Evolutionary conservation across 1,139 yeast species (phyloP).

Genomic region (Kodamaea arcana): DNA sequence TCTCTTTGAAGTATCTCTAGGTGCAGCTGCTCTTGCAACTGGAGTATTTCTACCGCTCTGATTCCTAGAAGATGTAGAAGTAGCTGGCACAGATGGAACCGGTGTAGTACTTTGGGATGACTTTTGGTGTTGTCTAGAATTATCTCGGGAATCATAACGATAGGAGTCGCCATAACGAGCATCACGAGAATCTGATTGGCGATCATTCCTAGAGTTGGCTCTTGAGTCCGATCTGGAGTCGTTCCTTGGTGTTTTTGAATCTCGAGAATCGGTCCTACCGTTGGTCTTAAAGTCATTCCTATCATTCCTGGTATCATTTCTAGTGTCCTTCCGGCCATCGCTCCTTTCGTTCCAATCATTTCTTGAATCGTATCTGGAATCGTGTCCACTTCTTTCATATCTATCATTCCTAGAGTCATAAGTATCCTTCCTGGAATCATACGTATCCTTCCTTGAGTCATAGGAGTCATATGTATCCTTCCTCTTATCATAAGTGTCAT

Average conservation of each 20-base stretch:
- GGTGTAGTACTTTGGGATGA: neutral
- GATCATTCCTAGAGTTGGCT: neutral
- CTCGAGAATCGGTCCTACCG: neutral
- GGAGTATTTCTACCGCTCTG: conserved; percentile 2
- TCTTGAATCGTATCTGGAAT: neutral
- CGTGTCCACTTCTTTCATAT: neutral
- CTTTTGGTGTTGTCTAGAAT: neutral
- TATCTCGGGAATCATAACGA: neutral
- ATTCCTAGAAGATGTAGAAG: conserved; percentile 1
- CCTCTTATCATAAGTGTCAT: too few relatives aligned
- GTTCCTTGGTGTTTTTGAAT: too few relatives aligned
- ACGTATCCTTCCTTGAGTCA: conserved; percentile 1
- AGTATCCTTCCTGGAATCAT: conserved; percentile 3
- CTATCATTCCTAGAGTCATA: conserved; percentile 1
- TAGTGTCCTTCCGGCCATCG: conserved; percentile 1
- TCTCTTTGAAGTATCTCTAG: too few relatives aligned
- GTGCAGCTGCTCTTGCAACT: conserved; percentile 1
- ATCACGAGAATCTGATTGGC: neutral
- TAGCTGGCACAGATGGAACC: neutral
- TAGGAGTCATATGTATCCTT: too few relatives aligned
- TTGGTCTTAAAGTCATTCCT: neutral
- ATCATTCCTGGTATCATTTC: neutral
- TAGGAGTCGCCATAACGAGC: neutral
- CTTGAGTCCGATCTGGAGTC: neutral
- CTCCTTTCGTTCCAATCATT: conserved; percentile 2